Percentiles rank a stretch among this genome's conserved stretches.
Conservation (phyloP, 2,329 filamentous ascomycete genomes). For the Sclerotinia trifoliorum region DNA sequence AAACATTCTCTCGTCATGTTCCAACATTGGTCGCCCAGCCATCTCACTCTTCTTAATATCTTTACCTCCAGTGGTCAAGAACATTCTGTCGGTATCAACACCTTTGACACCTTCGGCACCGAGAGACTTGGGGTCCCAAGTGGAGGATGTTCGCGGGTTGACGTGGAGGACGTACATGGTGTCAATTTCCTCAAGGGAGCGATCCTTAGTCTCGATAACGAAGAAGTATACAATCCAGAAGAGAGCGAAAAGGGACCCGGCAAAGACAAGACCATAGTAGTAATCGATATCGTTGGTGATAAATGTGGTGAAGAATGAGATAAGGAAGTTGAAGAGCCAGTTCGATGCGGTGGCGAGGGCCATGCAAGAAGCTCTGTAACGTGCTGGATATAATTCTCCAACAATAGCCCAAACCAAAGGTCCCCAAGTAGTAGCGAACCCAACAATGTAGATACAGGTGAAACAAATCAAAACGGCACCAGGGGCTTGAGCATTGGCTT, state of each 20-base stretch:
- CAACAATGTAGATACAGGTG: slow-evolving; percentile 63
- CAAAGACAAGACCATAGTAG: slow-evolving; percentile 71
- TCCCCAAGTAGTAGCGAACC: slow-evolving; percentile 68
- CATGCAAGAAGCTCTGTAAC: slow-evolving; percentile 60
- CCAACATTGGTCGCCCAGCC: slow-evolving; percentile 25
- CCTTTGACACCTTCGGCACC: slow-evolving; percentile 27
- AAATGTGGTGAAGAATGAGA: slow-evolving; percentile 76
- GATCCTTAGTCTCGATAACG: slow-evolving; percentile 70
- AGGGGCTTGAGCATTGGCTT: slow-evolving; percentile 48
- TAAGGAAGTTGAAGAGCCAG: slow-evolving; percentile 69
- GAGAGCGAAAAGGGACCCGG: slow-evolving; percentile 63
- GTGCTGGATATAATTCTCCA: slow-evolving; percentile 63
- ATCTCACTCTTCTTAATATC: slow-evolving; percentile 29
- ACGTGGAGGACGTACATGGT: slow-evolving; percentile 65
- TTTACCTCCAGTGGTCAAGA: slow-evolving; percentile 25
- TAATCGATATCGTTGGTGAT: slow-evolving; percentile 66
- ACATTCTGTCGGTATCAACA: slow-evolving; percentile 24
- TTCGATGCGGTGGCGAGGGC: slow-evolving; percentile 61
- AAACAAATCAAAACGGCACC: slow-evolving; percentile 65
- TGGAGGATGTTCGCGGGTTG: slow-evolving; percentile 44
- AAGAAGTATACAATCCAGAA: slow-evolving; percentile 74
- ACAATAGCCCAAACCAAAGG: slow-evolving; percentile 67
- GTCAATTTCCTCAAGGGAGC: slow-evolving; percentile 76
- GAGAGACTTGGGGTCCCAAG: slow-evolving; percentile 32
- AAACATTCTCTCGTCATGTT: slow-evolving; percentile 29